Conservation (phyloP, 257 asterid species). For the Leptodermis oblonga region DNA sequence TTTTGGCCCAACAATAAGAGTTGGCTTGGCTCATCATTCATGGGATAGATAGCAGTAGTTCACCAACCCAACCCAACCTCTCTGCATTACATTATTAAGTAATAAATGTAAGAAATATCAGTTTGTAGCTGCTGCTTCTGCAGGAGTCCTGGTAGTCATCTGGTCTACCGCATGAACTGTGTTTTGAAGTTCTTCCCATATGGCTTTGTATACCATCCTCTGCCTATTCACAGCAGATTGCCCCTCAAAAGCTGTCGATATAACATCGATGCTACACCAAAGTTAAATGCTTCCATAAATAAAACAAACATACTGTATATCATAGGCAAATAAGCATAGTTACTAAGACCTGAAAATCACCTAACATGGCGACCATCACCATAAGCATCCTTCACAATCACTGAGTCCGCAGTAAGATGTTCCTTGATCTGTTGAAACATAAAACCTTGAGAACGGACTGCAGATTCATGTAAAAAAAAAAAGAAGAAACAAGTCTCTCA, state of each 20-base stretch:
- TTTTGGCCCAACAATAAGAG: too few relatives aligned
- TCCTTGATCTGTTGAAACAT: conserved; percentile 68
- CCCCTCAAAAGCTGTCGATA: conserved; percentile 85
- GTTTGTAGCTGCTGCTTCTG: conserved; percentile 65
- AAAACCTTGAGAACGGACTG: not conserved
- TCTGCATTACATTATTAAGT: too few relatives aligned
- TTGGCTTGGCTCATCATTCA: too few relatives aligned
- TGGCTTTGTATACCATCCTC: conserved; percentile 99
- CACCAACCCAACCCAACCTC: too few relatives aligned
- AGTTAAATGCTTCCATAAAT: not conserved
- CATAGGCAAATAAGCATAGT: not conserved
- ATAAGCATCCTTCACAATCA: conserved; percentile 68
- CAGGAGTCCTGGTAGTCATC: conserved; percentile 86
- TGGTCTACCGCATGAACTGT: conserved; percentile 95
- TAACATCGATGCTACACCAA: conserved; percentile 70
- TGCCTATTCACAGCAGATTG: conserved; percentile 87
- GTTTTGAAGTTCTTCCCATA: conserved; percentile 96
- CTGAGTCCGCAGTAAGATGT: conserved; percentile 71
- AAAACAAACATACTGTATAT: not conserved
- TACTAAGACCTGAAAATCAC: conserved; percentile 30
- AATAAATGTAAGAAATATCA: too few relatives aligned
- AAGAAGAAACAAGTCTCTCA: not conserved
- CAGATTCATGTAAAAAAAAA: not conserved
- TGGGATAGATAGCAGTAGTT: too few relatives aligned
- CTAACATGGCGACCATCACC: conserved; percentile 99